phyloP scores from a whole-genome alignment of 2,329 filamentous ascomycete genomes.

The Ambrosiella beaveri region DNA sequence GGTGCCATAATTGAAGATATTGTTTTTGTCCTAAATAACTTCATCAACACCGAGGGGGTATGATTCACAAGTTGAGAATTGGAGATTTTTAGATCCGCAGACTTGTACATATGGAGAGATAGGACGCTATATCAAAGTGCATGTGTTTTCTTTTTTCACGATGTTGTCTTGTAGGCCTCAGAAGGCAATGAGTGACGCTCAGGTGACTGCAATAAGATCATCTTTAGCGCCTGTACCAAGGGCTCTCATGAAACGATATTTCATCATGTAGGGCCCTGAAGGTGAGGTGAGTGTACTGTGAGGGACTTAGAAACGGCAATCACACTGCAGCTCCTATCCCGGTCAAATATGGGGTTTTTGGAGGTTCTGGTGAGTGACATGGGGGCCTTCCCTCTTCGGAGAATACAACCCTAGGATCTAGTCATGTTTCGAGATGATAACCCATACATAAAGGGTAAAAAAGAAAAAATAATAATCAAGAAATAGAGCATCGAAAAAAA shows the following conservation, averaged over 20 bases:
- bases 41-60: too few species aligned
- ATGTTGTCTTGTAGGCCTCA: background rate
- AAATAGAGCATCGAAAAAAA: background rate
- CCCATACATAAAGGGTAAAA: background rate
- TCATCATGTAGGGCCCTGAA: background rate
- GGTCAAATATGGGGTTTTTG: background rate
- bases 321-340: background rate
- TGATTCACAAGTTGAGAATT: too few species aligned
- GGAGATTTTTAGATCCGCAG: too few species aligned
- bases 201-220: conserved; percentile 7
- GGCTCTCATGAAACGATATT: background rate
- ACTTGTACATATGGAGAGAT: too few species aligned
- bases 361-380: background rate
- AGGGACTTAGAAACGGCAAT: too few species aligned
- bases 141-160: background rate
- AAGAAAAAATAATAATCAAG: background rate
- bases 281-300: too few species aligned
- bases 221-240: background rate
- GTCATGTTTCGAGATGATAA: background rate
- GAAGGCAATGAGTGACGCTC: conserved; percentile 1
- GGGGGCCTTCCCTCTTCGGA: background rate
- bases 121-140: too few species aligned
- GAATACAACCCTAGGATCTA: background rate
- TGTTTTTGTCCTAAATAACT: too few species aligned
- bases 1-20: too few species aligned